phyloP scores from a whole-genome alignment of 192 early-diverging fungal genomes.

The Cetraspora pellucida region DNA sequence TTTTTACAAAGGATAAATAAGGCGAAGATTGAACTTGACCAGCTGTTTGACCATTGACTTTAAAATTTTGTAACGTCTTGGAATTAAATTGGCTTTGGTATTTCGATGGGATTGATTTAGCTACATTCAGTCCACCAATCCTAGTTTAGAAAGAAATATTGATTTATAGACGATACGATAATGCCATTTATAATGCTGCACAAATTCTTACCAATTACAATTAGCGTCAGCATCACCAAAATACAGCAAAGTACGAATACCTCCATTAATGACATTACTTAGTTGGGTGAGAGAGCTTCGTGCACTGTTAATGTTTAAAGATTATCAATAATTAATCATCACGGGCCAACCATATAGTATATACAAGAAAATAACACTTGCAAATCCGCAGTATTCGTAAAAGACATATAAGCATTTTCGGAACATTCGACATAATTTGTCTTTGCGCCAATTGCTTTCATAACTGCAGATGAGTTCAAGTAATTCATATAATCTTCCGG shows the following conservation, averaged over 20 bases:
- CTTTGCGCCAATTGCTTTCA: conserved; percentile 55
- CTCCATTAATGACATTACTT: conserved; percentile 55
- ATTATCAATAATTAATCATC: neutral
- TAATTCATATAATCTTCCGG: conserved; percentile 64
- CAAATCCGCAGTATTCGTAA: conserved; percentile 50
- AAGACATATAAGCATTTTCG: conserved; percentile 45
- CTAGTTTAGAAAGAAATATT: conserved; percentile 23
- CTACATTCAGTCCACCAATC: conserved; percentile 14
- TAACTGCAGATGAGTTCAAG: conserved; percentile 53
- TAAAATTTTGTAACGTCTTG: neutral
- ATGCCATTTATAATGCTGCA: conserved; percentile 30
- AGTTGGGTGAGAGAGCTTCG: conserved; percentile 35
- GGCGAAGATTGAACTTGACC: conserved; percentile 41
- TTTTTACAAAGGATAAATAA: conserved; percentile 43
- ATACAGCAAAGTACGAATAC: conserved; percentile 68
- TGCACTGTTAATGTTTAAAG: conserved; percentile 18
- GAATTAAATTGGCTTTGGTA: conserved; percentile 14
- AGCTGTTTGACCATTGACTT: neutral
- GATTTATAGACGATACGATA: conserved; percentile 23
- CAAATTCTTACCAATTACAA: conserved; percentile 66
- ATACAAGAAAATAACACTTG: conserved; percentile 35
- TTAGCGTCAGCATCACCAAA: conserved; percentile 83
- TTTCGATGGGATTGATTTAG: conserved; percentile 3
- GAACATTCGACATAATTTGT: conserved; percentile 56
- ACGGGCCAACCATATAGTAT: neutral